Evolutionary conservation across 1,284 basidiomycete species (phyloP).

Genomic region (Peniophora sp.): DNA sequence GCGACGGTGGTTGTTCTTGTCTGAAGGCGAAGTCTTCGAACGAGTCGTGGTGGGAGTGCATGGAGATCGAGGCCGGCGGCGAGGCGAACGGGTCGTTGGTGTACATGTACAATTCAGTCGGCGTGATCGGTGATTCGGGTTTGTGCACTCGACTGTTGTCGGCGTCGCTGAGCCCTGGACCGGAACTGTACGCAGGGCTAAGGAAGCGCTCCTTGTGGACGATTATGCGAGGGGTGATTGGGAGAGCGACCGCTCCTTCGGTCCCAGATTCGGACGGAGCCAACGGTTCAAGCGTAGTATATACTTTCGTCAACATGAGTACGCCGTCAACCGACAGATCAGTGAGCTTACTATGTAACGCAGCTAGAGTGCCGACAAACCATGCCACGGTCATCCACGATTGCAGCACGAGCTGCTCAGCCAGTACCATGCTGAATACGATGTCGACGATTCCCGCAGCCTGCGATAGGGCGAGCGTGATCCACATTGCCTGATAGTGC

Average conservation of each 20-base stretch:
- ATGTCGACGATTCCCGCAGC: background rate
- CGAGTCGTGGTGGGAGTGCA: no score
- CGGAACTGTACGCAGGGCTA: background rate
- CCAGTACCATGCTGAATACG: no score
- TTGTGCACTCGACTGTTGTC: background rate
- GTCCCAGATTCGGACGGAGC: background rate
- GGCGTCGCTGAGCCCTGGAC: background rate
- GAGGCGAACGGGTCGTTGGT: background rate
- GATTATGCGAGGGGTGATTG: background rate
- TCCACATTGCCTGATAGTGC: background rate
- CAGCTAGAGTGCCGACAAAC: no score
- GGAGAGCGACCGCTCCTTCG: background rate
- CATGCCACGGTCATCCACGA: no score
- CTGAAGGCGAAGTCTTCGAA: no score
- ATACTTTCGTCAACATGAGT: background rate
- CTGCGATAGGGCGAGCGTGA: background rate
- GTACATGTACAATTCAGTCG: background rate
- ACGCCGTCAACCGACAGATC: no score
- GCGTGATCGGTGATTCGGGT: background rate
- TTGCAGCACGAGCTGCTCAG: no score
- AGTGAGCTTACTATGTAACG: no score
- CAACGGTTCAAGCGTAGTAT: background rate
- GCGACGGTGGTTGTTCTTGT: no score
- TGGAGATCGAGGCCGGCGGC: background rate
- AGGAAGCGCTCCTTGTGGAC: background rate